Conservation (phyloP, 345 rosid species). For the rapeseed (Brassica napus) region DNA sequence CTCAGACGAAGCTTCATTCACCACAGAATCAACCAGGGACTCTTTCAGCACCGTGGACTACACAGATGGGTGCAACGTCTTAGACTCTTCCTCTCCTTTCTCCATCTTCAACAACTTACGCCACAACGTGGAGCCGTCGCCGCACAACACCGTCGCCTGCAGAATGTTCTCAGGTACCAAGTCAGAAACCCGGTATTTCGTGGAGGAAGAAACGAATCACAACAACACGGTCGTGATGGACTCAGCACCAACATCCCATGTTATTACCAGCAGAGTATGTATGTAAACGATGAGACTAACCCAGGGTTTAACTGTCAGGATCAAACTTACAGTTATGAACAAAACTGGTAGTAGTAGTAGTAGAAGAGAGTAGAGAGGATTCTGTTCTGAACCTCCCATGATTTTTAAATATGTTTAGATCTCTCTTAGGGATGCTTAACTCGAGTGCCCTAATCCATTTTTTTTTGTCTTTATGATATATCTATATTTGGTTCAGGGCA, state of each 20-base stretch:
- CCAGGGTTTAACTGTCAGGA: constrained; percentile 32
- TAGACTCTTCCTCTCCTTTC: constrained; percentile 45
- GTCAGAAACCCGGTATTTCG: constrained; percentile 53
- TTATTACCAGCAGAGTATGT: constrained; percentile 40
- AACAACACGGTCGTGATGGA: constrained; percentile 36
- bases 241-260: constrained; percentile 14
- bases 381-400: constrained; percentile 35
- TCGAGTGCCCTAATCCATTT: constrained; percentile 31
- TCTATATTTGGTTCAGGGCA: constrained; percentile 28
- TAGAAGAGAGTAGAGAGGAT: constrained; percentile 32
- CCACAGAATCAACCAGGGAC: constrained; percentile 87
- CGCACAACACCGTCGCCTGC: constrained; percentile 53
- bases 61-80: constrained; percentile 57
- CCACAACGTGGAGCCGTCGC: constrained; percentile 44
- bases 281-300: constrained; percentile 52
- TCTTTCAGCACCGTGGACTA: constrained; percentile 76
- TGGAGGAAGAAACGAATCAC: constrained; percentile 42
- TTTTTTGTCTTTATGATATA: constrained; percentile 24
- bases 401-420: constrained; percentile 37
- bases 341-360: constrained; percentile 32
- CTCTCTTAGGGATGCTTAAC: constrained; percentile 35
- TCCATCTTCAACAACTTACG: constrained; percentile 54
- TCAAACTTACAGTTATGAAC: constrained; percentile 45
- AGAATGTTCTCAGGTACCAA: constrained; percentile 53
- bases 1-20: constrained; percentile 88